Base-by-base conservation (phyloP, 1,139 yeast species). In the Yamadazyma conglobata region DNA sequence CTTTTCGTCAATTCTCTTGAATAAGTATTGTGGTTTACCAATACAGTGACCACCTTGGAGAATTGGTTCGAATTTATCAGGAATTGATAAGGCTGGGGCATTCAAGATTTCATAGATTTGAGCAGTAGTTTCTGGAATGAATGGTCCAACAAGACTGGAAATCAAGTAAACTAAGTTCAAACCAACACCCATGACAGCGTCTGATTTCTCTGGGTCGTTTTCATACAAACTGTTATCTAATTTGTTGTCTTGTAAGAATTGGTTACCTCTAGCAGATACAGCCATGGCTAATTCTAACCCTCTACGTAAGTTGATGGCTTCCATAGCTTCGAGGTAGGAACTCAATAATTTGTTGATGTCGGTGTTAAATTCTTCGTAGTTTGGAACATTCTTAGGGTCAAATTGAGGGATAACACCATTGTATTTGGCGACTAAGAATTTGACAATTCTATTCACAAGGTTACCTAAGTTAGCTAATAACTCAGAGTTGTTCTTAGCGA, bases 401-500 rank as follows among this genome's bases (percentile, higher is more conserved):
- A 52, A 80, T 29, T 66, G 52, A 31, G 97, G 96, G 41, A 91
- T 71, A 27, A 87, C 95, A 36, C 95, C 94, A 48, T 86, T 84
- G 58, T 88, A 91, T 58, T 89, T 91, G 35, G 96, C 93, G 54
- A 73, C 79, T 33, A 82, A 87, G 56, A 88, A 91, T 60, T 91
- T 91, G 44, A 88, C 79, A 51, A 89, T 70, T 62, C 99, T 82
- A 69, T 91, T 91, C 38, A 88, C 97, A 52, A 87, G 87, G 68
- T 91, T 91, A 60, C 98, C 99, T 55, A 93, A 71, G 62, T 93
- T 93, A 33, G 97, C 96, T 58, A 91, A 72, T 52, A 91, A 70
- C 64, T 93, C 98, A 43, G 83, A 77, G 66, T 91, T 91, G 60
- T 91, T 91, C 61, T 88, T 85, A 33, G 94, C 73, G 42, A 88